Conservation (phyloP, 1,284 basidiomycete genomes). For the Agroathelia rolfsii region DNA sequence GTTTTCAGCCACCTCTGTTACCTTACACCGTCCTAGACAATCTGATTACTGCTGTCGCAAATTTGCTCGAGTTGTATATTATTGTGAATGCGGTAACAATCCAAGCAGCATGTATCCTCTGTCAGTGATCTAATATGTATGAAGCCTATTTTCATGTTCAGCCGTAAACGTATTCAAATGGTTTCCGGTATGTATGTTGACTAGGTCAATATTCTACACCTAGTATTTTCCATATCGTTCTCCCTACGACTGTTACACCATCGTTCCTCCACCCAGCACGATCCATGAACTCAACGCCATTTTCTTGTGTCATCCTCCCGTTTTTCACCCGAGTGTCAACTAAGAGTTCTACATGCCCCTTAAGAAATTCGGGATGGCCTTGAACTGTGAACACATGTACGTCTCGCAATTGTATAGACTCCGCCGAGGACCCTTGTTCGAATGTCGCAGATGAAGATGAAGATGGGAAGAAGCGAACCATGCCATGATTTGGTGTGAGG, state of each 20-base stretch:
- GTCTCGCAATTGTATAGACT: constrained; percentile 19
- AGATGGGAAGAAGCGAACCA: constrained; percentile 43
- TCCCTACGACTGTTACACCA: constrained; percentile 47
- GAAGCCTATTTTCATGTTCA: too few species aligned
- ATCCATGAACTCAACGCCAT: constrained; percentile 36
- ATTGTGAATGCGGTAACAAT: too few species aligned
- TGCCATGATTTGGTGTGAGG: constrained; percentile 59
- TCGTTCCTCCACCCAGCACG: constrained; percentile 42
- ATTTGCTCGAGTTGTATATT: too few species aligned
- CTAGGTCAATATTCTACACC: constrained; percentile 26
- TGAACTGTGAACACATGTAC: constrained; percentile 66
- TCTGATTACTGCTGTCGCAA: too few species aligned
- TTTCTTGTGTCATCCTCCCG: constrained; percentile 36
- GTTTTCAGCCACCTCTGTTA: too few species aligned
- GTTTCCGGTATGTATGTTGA: too few species aligned
- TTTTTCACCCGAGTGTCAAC: constrained; percentile 38
- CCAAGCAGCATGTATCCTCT: too few species aligned
- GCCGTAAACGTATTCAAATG: too few species aligned
- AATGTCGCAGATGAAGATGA: constrained; percentile 11
- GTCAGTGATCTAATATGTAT: too few species aligned
- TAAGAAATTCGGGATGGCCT: constrained; percentile 75
- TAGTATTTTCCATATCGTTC: constrained; percentile 52
- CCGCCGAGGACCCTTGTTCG: constrained; percentile 8
- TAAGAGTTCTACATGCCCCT: constrained; percentile 46
- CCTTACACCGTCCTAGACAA: too few species aligned